Base-by-base conservation (phyloP, 345 rosid species). In the Melaleuca alternifolia region DNA sequence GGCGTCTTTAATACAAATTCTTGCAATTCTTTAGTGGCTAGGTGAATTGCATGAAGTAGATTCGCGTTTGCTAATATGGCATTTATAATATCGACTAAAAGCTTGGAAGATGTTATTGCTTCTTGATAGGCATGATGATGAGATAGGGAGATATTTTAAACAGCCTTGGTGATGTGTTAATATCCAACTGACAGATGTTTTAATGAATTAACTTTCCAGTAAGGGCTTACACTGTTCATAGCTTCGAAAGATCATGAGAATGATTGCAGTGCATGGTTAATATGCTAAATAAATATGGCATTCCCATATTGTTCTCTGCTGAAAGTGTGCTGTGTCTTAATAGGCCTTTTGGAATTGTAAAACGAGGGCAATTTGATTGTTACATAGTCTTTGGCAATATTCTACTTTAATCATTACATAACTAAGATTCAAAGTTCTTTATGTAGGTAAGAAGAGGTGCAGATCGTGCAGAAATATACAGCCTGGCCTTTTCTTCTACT, bases 391-490 rank as follows among this genome's bases (percentile, higher is more conserved):
- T 71, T 48, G 48, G 24, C 48, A 10, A 71, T 18, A 37, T 18
- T 37, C 51, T 84, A 41, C 37, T n/a, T n/a, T 46, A 28, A 33
- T 12, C 51, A 44, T 59, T 54, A 1, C 2, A 46, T 37, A 7
- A 57, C 79, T 54, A 48, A 54, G 11, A 54, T 37, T 15, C 54
- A 14, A 30, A 26, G 54, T 23, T 51, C 50, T 76, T 84, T 11
- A 8, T 82, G 54, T 82, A 91, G 93, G 90, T 92, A 26, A 91
- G 95, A 89, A 92, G 94, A 86, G 94, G 95, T 87, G 93, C 93
- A 50, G 94, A 93, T 53, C 91, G 94, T 85, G 95, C 94, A 87
- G 93, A 93, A 84, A 92, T 93, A 84, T 91, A 93, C 87, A 92
- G 93, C 87, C 84, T 93, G 87, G 93, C 93, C 26, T 91, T 93